These are phyloP conservation scores for Tolypocladium paradoxum DNA, from an alignment of 2,329 filamentous ascomycete genomes.

Conservation along the genomic window DNA sequence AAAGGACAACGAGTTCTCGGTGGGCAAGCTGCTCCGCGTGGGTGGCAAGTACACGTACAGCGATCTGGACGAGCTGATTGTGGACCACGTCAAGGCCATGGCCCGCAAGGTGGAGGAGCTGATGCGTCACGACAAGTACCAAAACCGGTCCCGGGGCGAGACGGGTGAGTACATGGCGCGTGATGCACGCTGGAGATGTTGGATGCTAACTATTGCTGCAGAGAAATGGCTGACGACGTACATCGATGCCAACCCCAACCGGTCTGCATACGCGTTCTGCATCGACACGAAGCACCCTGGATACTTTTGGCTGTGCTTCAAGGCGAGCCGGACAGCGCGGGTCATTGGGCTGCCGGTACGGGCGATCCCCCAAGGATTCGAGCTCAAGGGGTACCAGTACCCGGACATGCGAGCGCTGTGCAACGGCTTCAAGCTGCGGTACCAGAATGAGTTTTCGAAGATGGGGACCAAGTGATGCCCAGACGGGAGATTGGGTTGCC, in stretches of 20 bases:
- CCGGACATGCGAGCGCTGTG: constrained; percentile 91
- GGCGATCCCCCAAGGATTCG: constrained; percentile 85
- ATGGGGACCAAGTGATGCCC: constrained; percentile 29
- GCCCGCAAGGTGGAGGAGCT: constrained; percentile 94
- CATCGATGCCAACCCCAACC: constrained; percentile 88
- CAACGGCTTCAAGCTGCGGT: constrained; percentile 91
- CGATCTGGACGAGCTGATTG: constrained; percentile 94
- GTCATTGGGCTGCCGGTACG: constrained; percentile 78
- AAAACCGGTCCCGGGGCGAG: constrained; percentile 66
- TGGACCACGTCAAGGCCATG: constrained; percentile 96
- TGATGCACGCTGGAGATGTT: neutral
- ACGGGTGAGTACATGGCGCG: constrained; percentile 56
- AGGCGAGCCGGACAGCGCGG: constrained; percentile 65
- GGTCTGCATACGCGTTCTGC: constrained; percentile 92
- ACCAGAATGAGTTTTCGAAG: constrained; percentile 54
- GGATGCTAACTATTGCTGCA: constrained; percentile 26
- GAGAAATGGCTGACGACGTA: constrained; percentile 95
- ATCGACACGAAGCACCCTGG: constrained; percentile 84
- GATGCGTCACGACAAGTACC: constrained; percentile 89
- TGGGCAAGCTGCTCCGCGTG: constrained; percentile 77
- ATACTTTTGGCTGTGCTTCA: constrained; percentile 95
- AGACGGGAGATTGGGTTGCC: neutral
- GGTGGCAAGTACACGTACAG: constrained; percentile 84
- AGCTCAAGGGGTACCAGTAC: constrained; percentile 79
- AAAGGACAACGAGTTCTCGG: constrained; percentile 93